A percentile compares a stretch with the other conserved stretches of the same genome.
phyloP scores from a whole-genome alignment of 2,329 filamentous ascomycete species.

The Cadophora sp. region DNA sequence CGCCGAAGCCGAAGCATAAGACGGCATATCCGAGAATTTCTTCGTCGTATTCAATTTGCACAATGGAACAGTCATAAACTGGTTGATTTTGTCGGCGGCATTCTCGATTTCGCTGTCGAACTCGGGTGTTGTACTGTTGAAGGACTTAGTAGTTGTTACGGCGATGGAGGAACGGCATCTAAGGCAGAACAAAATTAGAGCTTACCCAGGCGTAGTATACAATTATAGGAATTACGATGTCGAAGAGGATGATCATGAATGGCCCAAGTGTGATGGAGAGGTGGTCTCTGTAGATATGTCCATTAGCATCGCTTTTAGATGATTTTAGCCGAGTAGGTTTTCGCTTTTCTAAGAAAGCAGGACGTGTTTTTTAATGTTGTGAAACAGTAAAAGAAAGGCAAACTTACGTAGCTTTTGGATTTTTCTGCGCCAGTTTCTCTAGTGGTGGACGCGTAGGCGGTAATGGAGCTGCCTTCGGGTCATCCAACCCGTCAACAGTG shows the following conservation, averaged over 20 bases:
- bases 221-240: conserved; percentile 36
- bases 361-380: not conserved
- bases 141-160: not conserved
- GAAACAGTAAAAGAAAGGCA: not conserved
- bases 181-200: no score
- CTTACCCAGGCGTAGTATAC: conserved; percentile 35
- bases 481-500: conserved; percentile 11
- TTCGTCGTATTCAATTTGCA: conserved; percentile 31
- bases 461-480: conserved; percentile 10
- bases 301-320: not conserved
- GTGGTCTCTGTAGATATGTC: conserved; percentile 23
- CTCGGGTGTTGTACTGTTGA: conserved; percentile 24
- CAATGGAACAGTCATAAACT: conserved; percentile 23
- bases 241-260: conserved; percentile 35
- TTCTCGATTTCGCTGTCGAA: conserved; percentile 23
- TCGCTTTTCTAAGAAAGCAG: not conserved
- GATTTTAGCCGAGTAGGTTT: not conserved
- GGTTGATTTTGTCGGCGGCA: conserved; percentile 23
- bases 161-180: not conserved
- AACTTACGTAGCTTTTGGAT: conserved; percentile 29
- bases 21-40: conserved; percentile 35
- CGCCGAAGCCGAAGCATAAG: conserved; percentile 34
- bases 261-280: conserved; percentile 37
- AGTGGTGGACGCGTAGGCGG: conserved; percentile 18
- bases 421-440: conserved; percentile 37